Evolutionary conservation across 129 eudicot genomes (phyloP).

Genomic region (Artemisia argyi): DNA sequence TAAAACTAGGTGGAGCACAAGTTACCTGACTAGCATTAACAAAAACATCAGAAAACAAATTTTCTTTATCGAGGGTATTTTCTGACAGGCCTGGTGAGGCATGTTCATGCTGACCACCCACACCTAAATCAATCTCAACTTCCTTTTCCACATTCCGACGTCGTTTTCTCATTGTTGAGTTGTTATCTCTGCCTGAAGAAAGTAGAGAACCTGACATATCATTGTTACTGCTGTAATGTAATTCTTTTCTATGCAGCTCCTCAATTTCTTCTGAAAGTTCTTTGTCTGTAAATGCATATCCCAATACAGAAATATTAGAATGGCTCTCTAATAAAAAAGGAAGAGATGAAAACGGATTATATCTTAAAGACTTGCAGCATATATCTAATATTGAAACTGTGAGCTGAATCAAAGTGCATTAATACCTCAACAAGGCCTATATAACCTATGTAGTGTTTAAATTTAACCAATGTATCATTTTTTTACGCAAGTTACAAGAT

Average conservation of each 20-base stretch:
- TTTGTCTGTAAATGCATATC: slow-evolving; percentile 43
- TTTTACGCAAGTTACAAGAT: too few species aligned
- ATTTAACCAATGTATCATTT: too few species aligned
- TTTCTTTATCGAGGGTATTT: too few species aligned
- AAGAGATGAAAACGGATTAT: background rate
- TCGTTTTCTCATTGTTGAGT: slow-evolving; percentile 47
- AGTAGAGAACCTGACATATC: slow-evolving; percentile 35
- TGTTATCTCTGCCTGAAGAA: slow-evolving; percentile 21
- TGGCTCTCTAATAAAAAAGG: background rate
- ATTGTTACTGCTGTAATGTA: slow-evolving; percentile 19
- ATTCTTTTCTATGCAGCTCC: slow-evolving; percentile 45
- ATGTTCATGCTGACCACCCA: slow-evolving; percentile 20
- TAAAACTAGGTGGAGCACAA: background rate
- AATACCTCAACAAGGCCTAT: too few species aligned
- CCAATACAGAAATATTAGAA: background rate
- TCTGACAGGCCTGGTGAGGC: slow-evolving; percentile 10
- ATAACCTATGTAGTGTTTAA: too few species aligned
- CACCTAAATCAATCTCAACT: slow-evolving; percentile 19
- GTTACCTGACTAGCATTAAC: slow-evolving; percentile 44
- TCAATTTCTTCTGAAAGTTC: slow-evolving; percentile 66
- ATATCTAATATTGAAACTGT: too few species aligned
- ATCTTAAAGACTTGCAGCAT: background rate
- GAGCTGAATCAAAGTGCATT: too few species aligned
- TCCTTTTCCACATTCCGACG: slow-evolving; percentile 27
- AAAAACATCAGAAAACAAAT: too few species aligned